phyloP scores from a whole-genome alignment of 352 stramenopile genomes.

The Pythium apleroticum region DNA sequence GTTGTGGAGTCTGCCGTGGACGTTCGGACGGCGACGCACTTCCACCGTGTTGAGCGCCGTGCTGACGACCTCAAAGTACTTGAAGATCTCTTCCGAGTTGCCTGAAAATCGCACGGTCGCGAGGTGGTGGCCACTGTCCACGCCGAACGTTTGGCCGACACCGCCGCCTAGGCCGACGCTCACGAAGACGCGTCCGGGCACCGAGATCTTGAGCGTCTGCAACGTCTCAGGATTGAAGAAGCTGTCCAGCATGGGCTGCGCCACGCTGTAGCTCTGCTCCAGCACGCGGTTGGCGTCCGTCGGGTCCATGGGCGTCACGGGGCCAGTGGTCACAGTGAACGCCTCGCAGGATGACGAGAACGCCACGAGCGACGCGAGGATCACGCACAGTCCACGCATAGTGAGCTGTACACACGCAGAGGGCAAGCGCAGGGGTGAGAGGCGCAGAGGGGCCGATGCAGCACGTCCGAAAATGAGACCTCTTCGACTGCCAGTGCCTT shows the following conservation, averaged over 20 bases:
- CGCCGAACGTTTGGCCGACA: not conserved
- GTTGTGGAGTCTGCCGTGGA: constrained; percentile 2
- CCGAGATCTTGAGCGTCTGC: constrained; percentile 44
- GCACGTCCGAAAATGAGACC: not conserved
- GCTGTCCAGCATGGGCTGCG: constrained; percentile 10
- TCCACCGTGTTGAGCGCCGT: constrained; percentile 13
- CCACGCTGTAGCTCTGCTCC: constrained; percentile 16
- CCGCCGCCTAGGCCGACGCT: constrained; percentile 29
- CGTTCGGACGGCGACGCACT: constrained; percentile 11
- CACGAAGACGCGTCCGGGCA: constrained; percentile 60
- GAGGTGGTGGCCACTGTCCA: not conserved
- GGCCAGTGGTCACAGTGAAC: constrained; percentile 12
- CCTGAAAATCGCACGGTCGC: constrained; percentile 24
- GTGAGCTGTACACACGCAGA: not conserved
- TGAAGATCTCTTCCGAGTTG: constrained; percentile 19
- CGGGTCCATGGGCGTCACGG: constrained; percentile 3
- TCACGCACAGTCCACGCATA: not conserved
- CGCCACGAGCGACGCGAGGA: not conserved
- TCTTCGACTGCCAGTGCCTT: too few relatives aligned
- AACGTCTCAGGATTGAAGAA: constrained; percentile 15
- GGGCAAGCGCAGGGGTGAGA: not conserved
- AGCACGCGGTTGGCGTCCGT: constrained; percentile 10
- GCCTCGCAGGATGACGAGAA: constrained; percentile 3
- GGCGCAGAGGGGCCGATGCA: not conserved
- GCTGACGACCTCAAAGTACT: constrained; percentile 24